Evolutionary conservation across 139 green algal species (phyloP).

Genomic region (Penium margaritaceum): DNA sequence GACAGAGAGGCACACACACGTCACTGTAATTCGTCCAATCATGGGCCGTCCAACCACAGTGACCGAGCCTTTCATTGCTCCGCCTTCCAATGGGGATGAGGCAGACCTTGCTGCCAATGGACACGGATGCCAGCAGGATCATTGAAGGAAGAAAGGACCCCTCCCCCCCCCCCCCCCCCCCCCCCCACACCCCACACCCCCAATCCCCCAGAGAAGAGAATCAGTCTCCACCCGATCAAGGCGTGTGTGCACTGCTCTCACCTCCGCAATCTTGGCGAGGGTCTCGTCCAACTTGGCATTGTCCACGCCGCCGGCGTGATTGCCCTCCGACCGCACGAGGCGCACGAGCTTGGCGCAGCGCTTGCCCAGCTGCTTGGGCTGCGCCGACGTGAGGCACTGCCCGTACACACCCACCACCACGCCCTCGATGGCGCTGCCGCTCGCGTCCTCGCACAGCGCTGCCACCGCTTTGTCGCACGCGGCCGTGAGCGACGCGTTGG

Average conservation of each 20-base stretch:
- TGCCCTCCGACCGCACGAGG: slow-evolving; percentile 61
- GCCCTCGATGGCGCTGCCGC: background rate
- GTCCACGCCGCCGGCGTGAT: slow-evolving; percentile 25
- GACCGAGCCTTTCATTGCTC: too few species aligned
- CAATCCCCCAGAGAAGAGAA: background rate
- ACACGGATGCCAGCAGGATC: background rate
- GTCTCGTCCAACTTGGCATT: slow-evolving; percentile 48
- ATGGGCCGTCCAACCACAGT: too few species aligned
- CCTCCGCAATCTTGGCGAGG: slow-evolving; percentile 51
- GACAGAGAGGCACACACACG: too few species aligned
- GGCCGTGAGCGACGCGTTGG: slow-evolving; percentile 54
- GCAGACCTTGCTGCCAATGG: background rate
- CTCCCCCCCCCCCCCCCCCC: background rate
- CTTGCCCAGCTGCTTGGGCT: slow-evolving; percentile 27
- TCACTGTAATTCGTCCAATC: too few species aligned
- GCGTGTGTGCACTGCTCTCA: slow-evolving; percentile 41
- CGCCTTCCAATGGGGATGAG: background rate
- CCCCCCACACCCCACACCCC: background rate
- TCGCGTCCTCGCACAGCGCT: slow-evolving; percentile 47
- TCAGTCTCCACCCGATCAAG: background rate
- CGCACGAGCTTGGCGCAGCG: slow-evolving; percentile 63
- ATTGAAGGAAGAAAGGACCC: background rate
- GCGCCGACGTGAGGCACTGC: slow-evolving; percentile 60
- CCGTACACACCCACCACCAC: slow-evolving; percentile 58
- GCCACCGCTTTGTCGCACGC: slow-evolving; percentile 64